phyloP scores from a whole-genome alignment of 768 basidiomycete genomes.

The Mycena floridula region DNA sequence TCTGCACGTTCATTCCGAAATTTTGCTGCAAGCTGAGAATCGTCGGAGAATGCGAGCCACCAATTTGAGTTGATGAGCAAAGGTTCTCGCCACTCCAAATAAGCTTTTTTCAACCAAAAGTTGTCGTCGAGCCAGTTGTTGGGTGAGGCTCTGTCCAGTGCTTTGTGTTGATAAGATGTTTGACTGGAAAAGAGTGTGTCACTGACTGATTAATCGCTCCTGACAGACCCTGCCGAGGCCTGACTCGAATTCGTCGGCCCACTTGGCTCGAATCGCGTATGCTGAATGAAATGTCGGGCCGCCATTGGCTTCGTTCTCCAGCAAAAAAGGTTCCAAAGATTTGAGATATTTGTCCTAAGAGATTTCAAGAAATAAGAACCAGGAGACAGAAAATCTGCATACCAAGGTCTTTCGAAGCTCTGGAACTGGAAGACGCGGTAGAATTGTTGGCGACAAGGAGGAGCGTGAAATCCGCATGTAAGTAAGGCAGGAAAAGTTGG shows the following conservation, averaged over 20 bases:
- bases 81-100: constrained; percentile 83
- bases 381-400: too few species aligned
- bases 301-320: constrained; percentile 62
- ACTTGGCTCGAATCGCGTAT: constrained; percentile 46
- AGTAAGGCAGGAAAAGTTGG: too few species aligned
- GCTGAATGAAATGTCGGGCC: constrained; percentile 45
- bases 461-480: too few species aligned
- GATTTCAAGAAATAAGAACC: too few species aligned
- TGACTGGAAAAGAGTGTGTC: constrained; percentile 4
- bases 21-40: constrained; percentile 21
- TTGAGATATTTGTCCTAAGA: constrained; percentile 74
- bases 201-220: constrained; percentile 65
- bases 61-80: constrained; percentile 90
- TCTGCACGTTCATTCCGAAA: background rate
- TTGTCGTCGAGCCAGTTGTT: constrained; percentile 94
- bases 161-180: constrained; percentile 26
- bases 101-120: constrained; percentile 85
- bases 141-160: constrained; percentile 77
- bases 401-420: constrained; percentile 67
- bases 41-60: constrained; percentile 87
- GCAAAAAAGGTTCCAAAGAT: constrained; percentile 73
- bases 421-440: constrained; percentile 81
- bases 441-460: too few species aligned
- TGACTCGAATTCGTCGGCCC: constrained; percentile 62
- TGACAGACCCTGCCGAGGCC: constrained; percentile 69